Percentiles rank a stretch among this genome's conserved stretches.
Evolutionary conservation across 2,329 filamentous ascomycete genomes (phyloP).

Genomic region (Arthrobotrys conoides): DNA sequence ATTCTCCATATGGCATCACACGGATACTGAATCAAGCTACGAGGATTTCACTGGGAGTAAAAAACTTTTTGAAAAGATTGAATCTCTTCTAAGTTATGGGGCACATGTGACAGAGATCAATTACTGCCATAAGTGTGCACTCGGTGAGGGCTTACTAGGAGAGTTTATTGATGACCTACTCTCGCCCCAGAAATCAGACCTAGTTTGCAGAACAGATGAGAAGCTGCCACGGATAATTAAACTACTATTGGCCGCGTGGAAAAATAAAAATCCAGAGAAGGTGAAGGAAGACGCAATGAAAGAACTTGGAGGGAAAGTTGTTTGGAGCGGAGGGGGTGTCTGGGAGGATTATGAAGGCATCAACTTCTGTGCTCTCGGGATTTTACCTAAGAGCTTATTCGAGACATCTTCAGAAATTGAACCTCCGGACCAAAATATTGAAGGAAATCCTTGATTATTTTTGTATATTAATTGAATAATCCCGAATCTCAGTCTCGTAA

Average conservation of each 20-base stretch:
- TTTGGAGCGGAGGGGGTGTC: not conserved
- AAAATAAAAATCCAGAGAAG: not conserved
- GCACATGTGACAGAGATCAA: not conserved
- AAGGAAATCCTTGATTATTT: too few relatives aligned
- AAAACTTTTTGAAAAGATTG: not conserved
- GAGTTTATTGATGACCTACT: not conserved
- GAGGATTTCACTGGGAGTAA: too few relatives aligned
- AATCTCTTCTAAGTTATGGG: not conserved
- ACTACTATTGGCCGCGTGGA: not conserved
- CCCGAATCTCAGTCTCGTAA: too few relatives aligned
- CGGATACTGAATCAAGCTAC: not conserved
- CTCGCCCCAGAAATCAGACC: not conserved
- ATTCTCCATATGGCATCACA: not conserved
- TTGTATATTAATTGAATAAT: too few relatives aligned
- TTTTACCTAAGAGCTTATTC: not conserved
- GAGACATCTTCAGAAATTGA: not conserved
- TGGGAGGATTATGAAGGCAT: not conserved
- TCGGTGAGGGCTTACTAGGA: not conserved
- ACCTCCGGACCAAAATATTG: not conserved
- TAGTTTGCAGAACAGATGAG: not conserved
- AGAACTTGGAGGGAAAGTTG: not conserved
- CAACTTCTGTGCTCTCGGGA: not conserved
- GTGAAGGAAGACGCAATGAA: not conserved
- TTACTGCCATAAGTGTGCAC: not conserved
- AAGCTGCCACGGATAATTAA: too few relatives aligned